A percentile compares a stretch with the other conserved stretches of the same genome.
phyloP scores from a whole-genome alignment of 2,329 filamentous ascomycete species.

The Chaetomiaceae sp. region DNA sequence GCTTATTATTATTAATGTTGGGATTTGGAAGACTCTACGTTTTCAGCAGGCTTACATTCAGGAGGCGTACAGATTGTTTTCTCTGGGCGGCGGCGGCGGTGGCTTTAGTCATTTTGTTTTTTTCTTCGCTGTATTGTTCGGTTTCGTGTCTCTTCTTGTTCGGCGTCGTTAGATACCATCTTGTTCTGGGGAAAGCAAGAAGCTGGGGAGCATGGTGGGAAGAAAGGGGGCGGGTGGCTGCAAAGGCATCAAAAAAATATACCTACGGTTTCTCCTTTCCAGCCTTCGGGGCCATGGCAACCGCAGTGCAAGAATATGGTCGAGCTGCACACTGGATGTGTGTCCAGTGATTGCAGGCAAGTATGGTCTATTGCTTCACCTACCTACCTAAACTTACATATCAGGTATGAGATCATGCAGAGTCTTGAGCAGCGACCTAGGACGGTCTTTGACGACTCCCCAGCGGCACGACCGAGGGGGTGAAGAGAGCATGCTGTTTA shows the following conservation, averaged over 20 bases:
- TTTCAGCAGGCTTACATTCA: not conserved
- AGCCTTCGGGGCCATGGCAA: no score
- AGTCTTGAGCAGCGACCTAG: no score
- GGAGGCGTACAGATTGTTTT: slow-evolving; percentile 6
- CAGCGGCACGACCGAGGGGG: no score
- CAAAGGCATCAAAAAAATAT: slow-evolving; percentile 13
- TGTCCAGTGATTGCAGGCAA: no score
- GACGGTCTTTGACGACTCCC: no score
- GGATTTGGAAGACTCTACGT: not conserved
- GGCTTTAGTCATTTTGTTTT: not conserved
- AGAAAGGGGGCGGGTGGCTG: slow-evolving; percentile 6
- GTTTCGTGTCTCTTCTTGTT: not conserved
- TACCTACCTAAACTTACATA: no score
- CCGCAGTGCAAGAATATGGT: no score
- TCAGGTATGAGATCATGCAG: no score
- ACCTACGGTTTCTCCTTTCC: not conserved
- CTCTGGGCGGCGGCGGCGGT: not conserved
- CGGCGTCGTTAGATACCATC: slow-evolving; percentile 15
- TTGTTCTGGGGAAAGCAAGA: slow-evolving; percentile 12
- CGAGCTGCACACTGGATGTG: no score
- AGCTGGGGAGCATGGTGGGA: slow-evolving; percentile 8
- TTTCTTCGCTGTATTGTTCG: not conserved
- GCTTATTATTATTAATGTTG: no score
- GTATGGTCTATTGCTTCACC: no score
- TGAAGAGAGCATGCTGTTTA: no score